A percentile compares a stretch with the other conserved stretches of the same genome.
Conservation (phyloP, 1,284 basidiomycete species). For the Peniophora sp. region DNA sequence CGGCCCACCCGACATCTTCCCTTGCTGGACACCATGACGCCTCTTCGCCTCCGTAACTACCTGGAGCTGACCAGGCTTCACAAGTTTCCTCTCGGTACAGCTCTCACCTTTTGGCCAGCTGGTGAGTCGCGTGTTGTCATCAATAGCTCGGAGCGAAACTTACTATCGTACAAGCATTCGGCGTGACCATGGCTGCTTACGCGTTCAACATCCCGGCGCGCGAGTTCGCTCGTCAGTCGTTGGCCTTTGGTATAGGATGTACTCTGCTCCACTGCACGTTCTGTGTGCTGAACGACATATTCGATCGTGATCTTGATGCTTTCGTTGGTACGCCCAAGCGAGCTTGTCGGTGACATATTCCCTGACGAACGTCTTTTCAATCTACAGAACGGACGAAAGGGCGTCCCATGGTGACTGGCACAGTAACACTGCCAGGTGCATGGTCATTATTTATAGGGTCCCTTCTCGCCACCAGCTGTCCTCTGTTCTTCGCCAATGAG, state of each 20-base stretch:
- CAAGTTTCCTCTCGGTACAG: too few relatives aligned
- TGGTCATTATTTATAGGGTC: constrained; percentile 29
- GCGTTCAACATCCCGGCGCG: neutral
- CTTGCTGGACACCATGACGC: too few relatives aligned
- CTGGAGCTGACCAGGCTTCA: too few relatives aligned
- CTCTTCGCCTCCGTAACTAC: too few relatives aligned
- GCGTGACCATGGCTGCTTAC: constrained; percentile 5
- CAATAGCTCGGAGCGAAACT: too few relatives aligned
- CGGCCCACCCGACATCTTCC: too few relatives aligned
- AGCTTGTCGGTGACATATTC: too few relatives aligned
- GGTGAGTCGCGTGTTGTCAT: too few relatives aligned
- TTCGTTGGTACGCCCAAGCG: constrained; percentile 17
- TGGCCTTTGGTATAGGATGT: neutral
- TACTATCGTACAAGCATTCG: constrained; percentile 1
- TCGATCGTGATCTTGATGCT: constrained; percentile 16
- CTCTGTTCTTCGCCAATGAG: neutral
- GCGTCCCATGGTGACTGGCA: constrained; percentile 30
- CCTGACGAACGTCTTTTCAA: too few relatives aligned
- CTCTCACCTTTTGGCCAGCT: too few relatives aligned
- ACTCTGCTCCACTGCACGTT: constrained; percentile 10
- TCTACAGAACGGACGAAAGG: constrained; percentile 33
- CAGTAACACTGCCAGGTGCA: constrained; percentile 27
- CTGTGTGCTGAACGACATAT: constrained; percentile 16
- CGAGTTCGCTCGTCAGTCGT: neutral
- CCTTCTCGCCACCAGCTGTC: constrained; percentile 23